A percentile compares a stretch with the other conserved stretches of the same genome.
Evolutionary conservation across 2,329 filamentous ascomycete genomes (phyloP).

Genomic region (Tolypocladium endophyticum): DNA sequence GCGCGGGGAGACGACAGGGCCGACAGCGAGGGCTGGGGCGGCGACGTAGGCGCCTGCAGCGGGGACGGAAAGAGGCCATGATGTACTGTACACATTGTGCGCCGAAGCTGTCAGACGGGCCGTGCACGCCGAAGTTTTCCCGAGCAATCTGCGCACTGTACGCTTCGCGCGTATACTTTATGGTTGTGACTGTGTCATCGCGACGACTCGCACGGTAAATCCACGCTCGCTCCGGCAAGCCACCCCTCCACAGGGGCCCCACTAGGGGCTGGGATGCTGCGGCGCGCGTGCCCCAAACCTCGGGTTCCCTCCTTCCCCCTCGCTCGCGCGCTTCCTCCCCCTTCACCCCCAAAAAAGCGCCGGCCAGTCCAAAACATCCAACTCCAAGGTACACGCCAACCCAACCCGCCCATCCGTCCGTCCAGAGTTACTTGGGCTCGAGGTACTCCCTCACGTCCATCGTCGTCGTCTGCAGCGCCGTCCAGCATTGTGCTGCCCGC

Average conservation of each 20-base stretch:
- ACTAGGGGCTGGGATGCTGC: not conserved
- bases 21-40: not conserved
- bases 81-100: not conserved
- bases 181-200: not conserved
- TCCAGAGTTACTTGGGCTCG: slow-evolving; percentile 27
- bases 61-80: not conserved
- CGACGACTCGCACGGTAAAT: not conserved
- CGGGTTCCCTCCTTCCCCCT: not conserved
- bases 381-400: slow-evolving; percentile 13
- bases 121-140: not conserved
- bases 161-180: not conserved
- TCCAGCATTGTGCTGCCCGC: slow-evolving; percentile 5
- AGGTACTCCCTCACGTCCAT: slow-evolving; percentile 24
- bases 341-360: slow-evolving; percentile 21
- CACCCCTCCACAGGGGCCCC: slow-evolving; percentile 3
- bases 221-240: slow-evolving; percentile 1
- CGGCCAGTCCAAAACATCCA: slow-evolving; percentile 27
- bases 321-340: slow-evolving; percentile 11
- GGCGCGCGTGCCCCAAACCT: slow-evolving; percentile 1
- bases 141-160: not conserved
- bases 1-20: not conserved
- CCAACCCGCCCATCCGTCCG: slow-evolving; percentile 1
- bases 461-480: slow-evolving; percentile 5
- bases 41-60: not conserved
- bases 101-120: not conserved